Base-by-base conservation (phyloP, 2,329 filamentous ascomycete species). In the Blumeria graminis region DNA sequence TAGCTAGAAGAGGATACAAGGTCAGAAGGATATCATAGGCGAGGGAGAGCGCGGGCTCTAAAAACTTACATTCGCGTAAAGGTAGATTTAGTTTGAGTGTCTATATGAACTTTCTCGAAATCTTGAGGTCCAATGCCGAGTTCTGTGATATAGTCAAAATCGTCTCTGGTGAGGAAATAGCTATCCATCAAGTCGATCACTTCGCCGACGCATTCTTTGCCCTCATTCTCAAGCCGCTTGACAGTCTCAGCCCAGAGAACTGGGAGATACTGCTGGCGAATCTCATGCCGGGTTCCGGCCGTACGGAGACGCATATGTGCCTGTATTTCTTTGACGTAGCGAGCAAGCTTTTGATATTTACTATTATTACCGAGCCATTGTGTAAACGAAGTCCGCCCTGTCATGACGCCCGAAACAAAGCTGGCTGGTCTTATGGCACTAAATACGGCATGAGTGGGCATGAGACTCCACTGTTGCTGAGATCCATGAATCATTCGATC, bases 401-500 rank as follows among this genome's bases (percentile, higher is more conserved):
- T 74, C 62, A 93, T 77, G 63, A 83, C 82, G 43, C 92, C 92
- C 55, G 86, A 78, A 10, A 92, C 75, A 65, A 84, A 94, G 68
- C 87, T 94, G 7, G 92, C 83, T 4, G 92, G 92, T 32, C 86
- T 76, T 28, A 98, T 90, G 56, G 94, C 93, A 66, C 89, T 94
- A 71, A 96, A 95, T 41, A 95, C 76, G 32, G 89, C 92, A 69
- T 98, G 92, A 1, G 86, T 84, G 13, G 92, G 92, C 92, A 98
- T 98, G 59, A 98, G 71, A 65, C 86, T 92, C 92, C 92, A 98
- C 60, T 98, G 92, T 67, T 98, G 92, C 66, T 98, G 92, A 48
- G 87, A 86, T 32, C 92, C 92, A 68, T 98, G 92, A 58, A 98
- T 98, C 90, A 98, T 95, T 55, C 87, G 78, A 68, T 98, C 92